Evolutionary conservation across 2,329 filamentous ascomycete genomes (phyloP).

Genomic region (Arthrobotrys iridis): DNA sequence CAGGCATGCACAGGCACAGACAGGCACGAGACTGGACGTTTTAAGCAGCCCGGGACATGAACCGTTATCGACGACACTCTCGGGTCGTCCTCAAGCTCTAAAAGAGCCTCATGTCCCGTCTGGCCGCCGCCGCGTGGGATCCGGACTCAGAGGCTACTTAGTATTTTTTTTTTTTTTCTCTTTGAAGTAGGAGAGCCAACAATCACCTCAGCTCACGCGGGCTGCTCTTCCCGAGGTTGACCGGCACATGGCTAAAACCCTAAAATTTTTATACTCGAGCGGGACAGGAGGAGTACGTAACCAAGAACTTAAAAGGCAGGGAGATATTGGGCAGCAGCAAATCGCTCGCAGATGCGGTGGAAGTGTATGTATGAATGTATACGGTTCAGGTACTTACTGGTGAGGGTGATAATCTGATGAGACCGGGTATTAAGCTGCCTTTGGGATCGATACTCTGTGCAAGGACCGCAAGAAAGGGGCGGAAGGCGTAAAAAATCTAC

Average conservation of each 20-base stretch:
- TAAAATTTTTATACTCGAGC: slow-evolving; percentile 10
- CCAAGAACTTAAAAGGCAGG: slow-evolving; percentile 4
- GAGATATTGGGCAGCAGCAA: slow-evolving; percentile 9
- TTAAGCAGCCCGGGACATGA: slow-evolving; percentile 7
- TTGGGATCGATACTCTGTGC: background rate
- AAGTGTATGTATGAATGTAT: slow-evolving; percentile 1
- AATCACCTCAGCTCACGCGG: slow-evolving; percentile 18
- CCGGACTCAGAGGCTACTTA: background rate
- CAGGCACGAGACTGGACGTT: slow-evolving; percentile 7
- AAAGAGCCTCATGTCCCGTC: background rate
- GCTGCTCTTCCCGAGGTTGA: slow-evolving; percentile 5
- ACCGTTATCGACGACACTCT: background rate
- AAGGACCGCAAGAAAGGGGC: no score
- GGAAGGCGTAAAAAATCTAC: no score
- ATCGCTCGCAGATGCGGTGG: background rate
- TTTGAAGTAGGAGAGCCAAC: background rate
- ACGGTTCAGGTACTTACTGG: background rate
- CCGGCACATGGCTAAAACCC: slow-evolving; percentile 2
- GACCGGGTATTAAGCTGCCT: background rate
- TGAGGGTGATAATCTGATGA: background rate
- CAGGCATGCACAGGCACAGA: no score
- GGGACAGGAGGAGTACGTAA: background rate
- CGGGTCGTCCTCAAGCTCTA: background rate
- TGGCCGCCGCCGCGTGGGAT: slow-evolving; percentile 1
- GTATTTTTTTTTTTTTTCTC: no score